A percentile compares a stretch with the other conserved stretches of the same genome.
phyloP scores from a whole-genome alignment of 139 green algal species.

The Picochlorum sp. region DNA sequence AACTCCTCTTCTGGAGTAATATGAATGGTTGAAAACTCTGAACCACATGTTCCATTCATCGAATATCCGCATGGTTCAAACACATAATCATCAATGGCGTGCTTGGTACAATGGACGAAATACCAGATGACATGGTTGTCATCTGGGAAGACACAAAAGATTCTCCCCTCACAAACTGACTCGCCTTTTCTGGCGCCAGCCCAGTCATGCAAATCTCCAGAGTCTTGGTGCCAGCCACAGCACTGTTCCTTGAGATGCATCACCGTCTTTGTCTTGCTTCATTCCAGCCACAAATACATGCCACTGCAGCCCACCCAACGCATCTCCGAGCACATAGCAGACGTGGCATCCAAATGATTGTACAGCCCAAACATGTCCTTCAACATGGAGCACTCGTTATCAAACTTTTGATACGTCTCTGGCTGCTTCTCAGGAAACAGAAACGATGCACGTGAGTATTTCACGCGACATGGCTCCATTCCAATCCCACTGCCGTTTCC shows the following conservation, averaged over 20 bases:
- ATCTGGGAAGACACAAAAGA: conserved; percentile 49
- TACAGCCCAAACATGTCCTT: conserved; percentile 44
- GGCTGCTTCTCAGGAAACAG: conserved; percentile 87
- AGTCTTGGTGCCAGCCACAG: conserved; percentile 47
- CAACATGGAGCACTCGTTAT: conserved; percentile 65
- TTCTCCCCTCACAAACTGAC: conserved; percentile 67
- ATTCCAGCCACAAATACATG: conserved; percentile 79
- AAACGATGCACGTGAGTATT: conserved; percentile 88
- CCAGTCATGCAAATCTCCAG: conserved; percentile 97
- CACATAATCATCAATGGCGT: conserved; percentile 90
- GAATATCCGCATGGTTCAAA: conserved; percentile 99
- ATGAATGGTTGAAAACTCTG: conserved; percentile 89
- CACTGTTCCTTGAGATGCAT: conserved; percentile 6
- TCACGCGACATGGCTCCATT: conserved; percentile 52
- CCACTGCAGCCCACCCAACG: conserved; percentile 77
- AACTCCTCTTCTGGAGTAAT: conserved; percentile 91
- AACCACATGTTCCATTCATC: conserved; percentile 81
- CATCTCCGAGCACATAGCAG: conserved; percentile 81
- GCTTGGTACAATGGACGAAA: conserved; percentile 61
- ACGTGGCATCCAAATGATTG: conserved; percentile 49
- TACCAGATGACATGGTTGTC: conserved; percentile 51
- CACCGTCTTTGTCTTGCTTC: background rate
- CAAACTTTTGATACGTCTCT: conserved; percentile 46
- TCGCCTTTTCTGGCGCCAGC: conserved; percentile 48
- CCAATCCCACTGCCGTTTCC: conserved; percentile 51